Base-by-base conservation (phyloP, 2,329 filamentous ascomycete genomes). In the Cladosporium colombiae region DNA sequence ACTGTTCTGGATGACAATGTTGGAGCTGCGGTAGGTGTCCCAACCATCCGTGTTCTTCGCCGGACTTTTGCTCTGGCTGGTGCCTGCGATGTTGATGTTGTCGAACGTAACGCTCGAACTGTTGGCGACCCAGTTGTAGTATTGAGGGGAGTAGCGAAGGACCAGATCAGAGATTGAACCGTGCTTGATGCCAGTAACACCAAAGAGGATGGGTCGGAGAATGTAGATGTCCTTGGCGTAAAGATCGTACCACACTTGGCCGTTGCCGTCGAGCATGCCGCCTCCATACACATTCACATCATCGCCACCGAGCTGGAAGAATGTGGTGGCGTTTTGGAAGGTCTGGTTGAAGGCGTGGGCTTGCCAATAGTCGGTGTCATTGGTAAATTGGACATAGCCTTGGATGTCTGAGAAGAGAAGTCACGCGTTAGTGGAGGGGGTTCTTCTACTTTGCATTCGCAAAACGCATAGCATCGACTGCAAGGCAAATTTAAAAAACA, bases 341-440 rank as follows among this genome's bases (percentile, higher is more conserved):
- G 78, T 80, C 29, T 88, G 87, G 64, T 84, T 83, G 81, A 90
- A 91, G 50, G 83, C 81, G 71, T 90, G 83, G 10, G 81, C 82
- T 68, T 88, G 82, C 89, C 89, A 91, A 76, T 91, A 91, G 69
- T 86, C 83, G 1, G 87, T 88, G 73, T 91, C 86, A 60, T 88
- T 84, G 64, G 84, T 85, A 77, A 91, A 91, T 65, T 84, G 79
- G 23, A 90, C 81, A 25, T 82, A 83, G 25, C 86, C 87, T 71
- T 84, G 82, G 67, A 88, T 84, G 68, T 86, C 85, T 85, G 65
- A 6, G 23, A 2, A 16, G 1, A n/a, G 23, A 8, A 27, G 13
- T 52, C n/a, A 21, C n/a, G 23, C 2, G 33, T 75, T 55, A 73
- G 66, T 62, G 50, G 52, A 33, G 11, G 37, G 37, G 67, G 58